phyloP scores from a whole-genome alignment of 805 yeast genomes.

The Cyberlindnera bimundalis region DNA sequence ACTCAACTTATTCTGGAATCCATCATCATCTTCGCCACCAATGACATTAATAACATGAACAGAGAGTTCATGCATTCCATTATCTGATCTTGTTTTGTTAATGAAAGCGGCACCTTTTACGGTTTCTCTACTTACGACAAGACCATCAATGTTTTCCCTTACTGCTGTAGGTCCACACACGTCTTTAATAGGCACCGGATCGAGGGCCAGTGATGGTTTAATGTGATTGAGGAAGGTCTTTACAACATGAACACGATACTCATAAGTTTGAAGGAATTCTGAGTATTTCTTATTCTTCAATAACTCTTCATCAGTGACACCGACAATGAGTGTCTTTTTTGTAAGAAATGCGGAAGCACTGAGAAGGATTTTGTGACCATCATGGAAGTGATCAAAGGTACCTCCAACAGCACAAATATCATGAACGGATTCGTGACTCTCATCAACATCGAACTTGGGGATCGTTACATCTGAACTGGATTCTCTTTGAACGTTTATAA shows the following conservation, averaged over 20 bases:
- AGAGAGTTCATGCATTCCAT: slow-evolving; percentile 49
- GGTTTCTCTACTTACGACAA: slow-evolving; percentile 82
- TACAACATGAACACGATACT: slow-evolving; percentile 46
- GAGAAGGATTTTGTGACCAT: slow-evolving; percentile 86
- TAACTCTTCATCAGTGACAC: slow-evolving; percentile 75
- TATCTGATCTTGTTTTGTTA: slow-evolving; percentile 58
- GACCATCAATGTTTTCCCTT: slow-evolving; percentile 66
- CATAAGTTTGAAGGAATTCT: slow-evolving; percentile 59
- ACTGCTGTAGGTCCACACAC: slow-evolving; percentile 93
- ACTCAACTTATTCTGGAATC: slow-evolving; percentile 73
- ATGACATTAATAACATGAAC: slow-evolving; percentile 59
- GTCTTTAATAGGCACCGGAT: slow-evolving; percentile 67
- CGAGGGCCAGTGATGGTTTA: slow-evolving; percentile 44
- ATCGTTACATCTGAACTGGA: neutral
- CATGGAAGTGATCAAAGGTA: slow-evolving; percentile 94
- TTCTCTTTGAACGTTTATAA: slow-evolving; percentile 12
- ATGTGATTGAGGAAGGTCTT: slow-evolving; percentile 45
- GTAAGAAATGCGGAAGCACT: slow-evolving; percentile 69
- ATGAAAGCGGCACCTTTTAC: slow-evolving; percentile 68
- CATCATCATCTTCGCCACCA: slow-evolving; percentile 55
- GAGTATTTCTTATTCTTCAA: slow-evolving; percentile 71
- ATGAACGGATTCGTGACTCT: slow-evolving; percentile 27
- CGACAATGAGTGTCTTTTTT: slow-evolving; percentile 57
- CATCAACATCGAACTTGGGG: slow-evolving; percentile 16
- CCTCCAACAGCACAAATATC: slow-evolving; percentile 77